These are phyloP conservation scores for Cutaneotrichosporon sp. DNA, from an alignment of 1,284 basidiomycete species.

Conservation along the genomic window DNA sequence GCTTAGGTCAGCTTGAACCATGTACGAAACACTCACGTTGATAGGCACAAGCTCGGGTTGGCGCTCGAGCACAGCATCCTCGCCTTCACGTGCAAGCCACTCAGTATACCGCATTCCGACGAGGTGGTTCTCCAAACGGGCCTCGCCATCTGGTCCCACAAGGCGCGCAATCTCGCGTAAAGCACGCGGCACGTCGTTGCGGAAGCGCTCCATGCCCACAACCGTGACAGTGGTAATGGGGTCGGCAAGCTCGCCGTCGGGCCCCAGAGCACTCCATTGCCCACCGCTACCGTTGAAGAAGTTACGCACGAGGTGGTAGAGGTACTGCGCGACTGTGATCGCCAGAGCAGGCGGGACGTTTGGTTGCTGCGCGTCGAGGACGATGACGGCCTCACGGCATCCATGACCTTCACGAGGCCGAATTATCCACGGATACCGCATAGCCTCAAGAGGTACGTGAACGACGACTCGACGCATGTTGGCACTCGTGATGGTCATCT, in stretches of 20 bases:
- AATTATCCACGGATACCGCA: constrained; percentile 10
- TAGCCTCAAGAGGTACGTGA: constrained; percentile 1
- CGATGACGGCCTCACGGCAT: constrained; percentile 5
- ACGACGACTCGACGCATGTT: constrained; percentile 1
- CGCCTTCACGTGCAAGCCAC: not conserved
- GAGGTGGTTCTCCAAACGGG: not conserved
- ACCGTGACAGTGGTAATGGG: not conserved
- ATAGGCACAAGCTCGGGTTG: not conserved
- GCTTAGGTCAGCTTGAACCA: not conserved
- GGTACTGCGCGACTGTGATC: not conserved
- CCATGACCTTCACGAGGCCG: constrained; percentile 3
- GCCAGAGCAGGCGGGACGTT: not conserved
- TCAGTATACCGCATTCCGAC: not conserved
- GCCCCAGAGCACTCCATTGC: not conserved
- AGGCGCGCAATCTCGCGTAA: not conserved
- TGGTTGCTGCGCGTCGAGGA: not conserved
- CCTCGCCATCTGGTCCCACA: not conserved
- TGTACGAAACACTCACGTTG: not conserved
- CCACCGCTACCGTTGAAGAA: constrained; percentile 2
- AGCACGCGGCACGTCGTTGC: not conserved
- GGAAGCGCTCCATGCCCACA: constrained; percentile 8
- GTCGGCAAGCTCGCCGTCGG: not conserved
- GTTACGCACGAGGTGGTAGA: constrained; percentile 3
- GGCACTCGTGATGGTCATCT: constrained; percentile 4
- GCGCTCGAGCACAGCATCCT: not conserved